phyloP scores from a whole-genome alignment of 1,284 basidiomycete genomes.

The Jaminaea rosea region DNA sequence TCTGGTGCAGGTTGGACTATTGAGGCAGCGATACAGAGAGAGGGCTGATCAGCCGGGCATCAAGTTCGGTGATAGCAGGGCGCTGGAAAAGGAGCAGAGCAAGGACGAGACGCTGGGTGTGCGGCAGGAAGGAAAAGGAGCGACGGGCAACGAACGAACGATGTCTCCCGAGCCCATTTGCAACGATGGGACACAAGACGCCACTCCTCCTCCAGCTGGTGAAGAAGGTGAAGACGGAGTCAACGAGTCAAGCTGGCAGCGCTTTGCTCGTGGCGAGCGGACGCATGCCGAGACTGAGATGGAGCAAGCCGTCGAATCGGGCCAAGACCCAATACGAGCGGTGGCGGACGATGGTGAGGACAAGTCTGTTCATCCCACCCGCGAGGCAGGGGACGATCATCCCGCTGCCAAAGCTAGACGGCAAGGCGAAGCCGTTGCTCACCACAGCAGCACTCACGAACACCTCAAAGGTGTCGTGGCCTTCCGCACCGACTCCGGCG shows the following conservation, averaged over 20 bases:
- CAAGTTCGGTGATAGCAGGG: not conserved
- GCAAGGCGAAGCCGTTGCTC: not conserved
- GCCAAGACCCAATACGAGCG: not conserved
- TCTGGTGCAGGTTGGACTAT: constrained; percentile 22
- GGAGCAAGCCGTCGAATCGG: not conserved
- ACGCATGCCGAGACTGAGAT: not conserved
- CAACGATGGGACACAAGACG: not conserved
- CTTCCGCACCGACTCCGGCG: not conserved
- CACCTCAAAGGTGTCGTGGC: not conserved
- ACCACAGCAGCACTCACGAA: not conserved
- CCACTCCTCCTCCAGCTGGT: not conserved
- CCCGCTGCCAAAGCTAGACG: not conserved
- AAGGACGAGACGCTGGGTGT: not conserved
- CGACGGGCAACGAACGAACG: not conserved
- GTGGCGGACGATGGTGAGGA: not conserved
- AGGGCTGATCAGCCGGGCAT: not conserved
- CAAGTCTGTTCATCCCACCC: not conserved
- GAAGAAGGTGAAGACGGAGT: not conserved
- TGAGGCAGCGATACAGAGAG: constrained; percentile 12
- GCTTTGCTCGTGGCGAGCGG: not conserved
- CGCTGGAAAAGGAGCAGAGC: not conserved
- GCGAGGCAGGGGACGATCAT: not conserved
- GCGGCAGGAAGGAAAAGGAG: not conserved
- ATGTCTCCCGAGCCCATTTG: not conserved
- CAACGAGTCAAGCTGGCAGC: not conserved